Evolutionary conservation across 805 yeast species (phyloP), one percentile per base, ranked within the genome.

Genomic region (Pichia manshurica): DNA sequence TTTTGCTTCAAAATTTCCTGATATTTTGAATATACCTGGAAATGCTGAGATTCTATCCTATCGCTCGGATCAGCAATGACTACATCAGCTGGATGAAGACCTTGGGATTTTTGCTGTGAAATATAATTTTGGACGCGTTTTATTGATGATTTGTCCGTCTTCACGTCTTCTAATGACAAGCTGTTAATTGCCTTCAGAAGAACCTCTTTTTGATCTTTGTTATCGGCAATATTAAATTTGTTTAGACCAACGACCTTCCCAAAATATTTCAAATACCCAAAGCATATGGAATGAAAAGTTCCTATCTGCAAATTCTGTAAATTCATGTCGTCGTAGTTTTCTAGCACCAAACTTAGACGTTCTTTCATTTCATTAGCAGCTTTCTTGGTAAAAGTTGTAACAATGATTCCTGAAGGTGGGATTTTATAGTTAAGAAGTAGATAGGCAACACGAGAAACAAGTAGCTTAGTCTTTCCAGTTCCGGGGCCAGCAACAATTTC

Each of bases 331-430:
- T 70, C 56, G 22, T 42, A 23, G 3, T 54, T 64, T 6, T 58
- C 43, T 7, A 80, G 56, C 44, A 76, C 33, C 4, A 21, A 39
- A 0, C 44, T 47, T 17, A 91, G 64, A 37, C 98, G 70, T 29
- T 78, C 83, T 12, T 70, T 66, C 86, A 91, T 82, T 65, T 91
- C 98, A 45, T 72, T 75, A 1, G 97, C 95, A 0, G 99, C 98
- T 57, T 85, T 87, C 56, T 87, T 86, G 12, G 98, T 91, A 68
- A 91, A 91, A 0, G 98, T 90, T 5, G 96, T 87, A 19, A 90
- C 93, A 1, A 91, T 75, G 17, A 93, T 74, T 41, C 75, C 67
- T 31, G 72, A 69, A 0, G 97, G 90, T 1, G 71, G 68, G 0
- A 86, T 63, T 1, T 72, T 64, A 32, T 75, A 70, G 8, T 73